Base-by-base conservation (phyloP, 2,329 filamentous ascomycete genomes). In the Plenodomus tracheiphilus region DNA sequence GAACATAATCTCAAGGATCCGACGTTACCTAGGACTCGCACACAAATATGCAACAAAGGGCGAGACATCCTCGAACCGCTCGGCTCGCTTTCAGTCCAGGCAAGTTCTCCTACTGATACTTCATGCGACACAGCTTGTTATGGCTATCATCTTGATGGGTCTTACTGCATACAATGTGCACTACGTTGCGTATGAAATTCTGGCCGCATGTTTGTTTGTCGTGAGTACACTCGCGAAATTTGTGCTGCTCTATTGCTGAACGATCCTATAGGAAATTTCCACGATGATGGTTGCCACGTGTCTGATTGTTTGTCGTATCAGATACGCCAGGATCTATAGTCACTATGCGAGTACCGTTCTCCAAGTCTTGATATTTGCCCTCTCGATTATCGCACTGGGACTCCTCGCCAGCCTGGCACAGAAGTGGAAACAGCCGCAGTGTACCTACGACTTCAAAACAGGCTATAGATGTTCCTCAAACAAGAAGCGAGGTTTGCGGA, bases 271-370 rank as follows among this genome's bases (percentile, higher is more conserved):
- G 49, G 35, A 30, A 1, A 61, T 69, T 47, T 81, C 41, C 68
- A 71, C 21, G 78, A 77, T 2, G 40, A 83, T 17, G 67, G 79
- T 49, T 16, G 49, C 43, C 40, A 66, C 77, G 51, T 84, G 82
- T 68, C 68, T 75, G 42, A 61, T 81, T 10, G 66, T 77, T 15
- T 74, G 77, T n/a, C 69, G 74, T 36, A 72, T 69, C 32, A 71
- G 69, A 18, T 61, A 68, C 0, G 71, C 74, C n/a, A 64, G 64
- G 2, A 58, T 73, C 17, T 82, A 79, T 66, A 84, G 83, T 65
- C 79, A 79, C 66, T 82, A 79, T 76, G 77, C 78, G 20, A 71
- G 80, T 7, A 65, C 84, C 3, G 71, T 70, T 18, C 69, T 84
- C 32, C 81, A 84, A 53, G 74, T 79, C 17, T 74, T 79, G 47